Base-by-base conservation (phyloP, 495 filamentous ascomycete genomes). In the Clavariopsis aquatica region DNA sequence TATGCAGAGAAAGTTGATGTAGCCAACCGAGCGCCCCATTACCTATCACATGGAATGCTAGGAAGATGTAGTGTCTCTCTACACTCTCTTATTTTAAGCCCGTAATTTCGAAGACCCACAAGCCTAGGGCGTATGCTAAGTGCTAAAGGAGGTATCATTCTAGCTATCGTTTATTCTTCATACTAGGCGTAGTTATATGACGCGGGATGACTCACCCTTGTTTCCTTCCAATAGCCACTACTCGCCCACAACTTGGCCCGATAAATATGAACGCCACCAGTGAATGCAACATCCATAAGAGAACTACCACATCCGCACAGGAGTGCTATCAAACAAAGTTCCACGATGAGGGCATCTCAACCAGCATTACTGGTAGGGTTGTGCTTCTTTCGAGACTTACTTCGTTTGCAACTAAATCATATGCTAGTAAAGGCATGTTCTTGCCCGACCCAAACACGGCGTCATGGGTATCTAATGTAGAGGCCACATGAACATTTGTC, bases 261-360 rank as follows among this genome's bases (percentile, higher is more conserved):
- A 26, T 2, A 43, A 84, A 93, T 13, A 92, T 97, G 90, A 91
- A 95, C 63, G 85, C 96, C 15, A 85, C 93, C 23, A 82, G 89
- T 1, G 83, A 97, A 24, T 73, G 80, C 1, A 93, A 97, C 74
- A 77, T 97, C 9, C 84, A 86, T 23, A 96, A 91, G 71, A 72
- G 76, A 1, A 82, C 87, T 69, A 92, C 93, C 4, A 83, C 93
- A 27, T 68, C 72, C 6, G 92, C 93, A 0, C 78, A 97, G 26
- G 79, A 77, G 53, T 86, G 82, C 49, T 95, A 95, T 69, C 86
- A 93, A 26, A 73, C 76, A 19, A 83, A 84, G 27, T 93, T 91
- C 69, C 85, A 84, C 52, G 63, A 75, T 19, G 87, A 96, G 74
- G 66, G 77, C 0, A 74, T 81, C 0, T 75, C 80, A 0, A 57